Base-by-base conservation (phyloP, 2,329 filamentous ascomycete genomes). In the Trichophyton equinum region DNA sequence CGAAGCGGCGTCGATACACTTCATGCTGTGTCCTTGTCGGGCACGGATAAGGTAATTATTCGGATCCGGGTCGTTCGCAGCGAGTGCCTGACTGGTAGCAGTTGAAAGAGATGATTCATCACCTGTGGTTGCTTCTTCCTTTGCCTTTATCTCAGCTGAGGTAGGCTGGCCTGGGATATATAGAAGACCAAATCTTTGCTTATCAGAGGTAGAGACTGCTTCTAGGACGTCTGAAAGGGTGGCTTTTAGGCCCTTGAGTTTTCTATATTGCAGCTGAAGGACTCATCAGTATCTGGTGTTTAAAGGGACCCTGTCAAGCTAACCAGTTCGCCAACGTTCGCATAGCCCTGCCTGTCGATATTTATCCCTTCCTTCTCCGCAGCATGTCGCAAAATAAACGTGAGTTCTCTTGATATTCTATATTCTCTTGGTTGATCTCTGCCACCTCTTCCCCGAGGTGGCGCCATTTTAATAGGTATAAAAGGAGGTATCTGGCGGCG, bases 11-110 rank as follows among this genome's bases (percentile, higher is more conserved):
- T 89, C 86, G 40, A 86, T 67, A 5, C 85, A 76, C 69, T 85
- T 84, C 70, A 99, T 88, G 68, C 84, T 90, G 77, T 97, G 94
- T 60, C 94, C 94, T 76, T 97, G 94, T 70, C 95, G 96, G 30
- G 94, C 94, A 68, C 94, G 90, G 75, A 99, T 96, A 36, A 95
- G 80, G 77, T 86, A 96, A 72, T 87, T 80, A 0, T 79, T 73
- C 0, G 89, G 80, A 57, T 87, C 77, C 7, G 72, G 63, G 55
- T 74, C 71, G 27, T 69, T 65, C 3, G 71, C 68, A n/a, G 72
- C 66, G 13, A 75, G 66, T n/a, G 74, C 71, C 42, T 72, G 68
- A 20, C 68, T 66, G 13, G 72, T 75, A 15, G 71, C 66, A 20
- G 67, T 72, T 25, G 13, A 46, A 69, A 63, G 3, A 65, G 53